A percentile compares a stretch with the other conserved stretches of the same genome.
Conservation (phyloP, 768 basidiomycete species). For the Neoboletus magnificus region DNA sequence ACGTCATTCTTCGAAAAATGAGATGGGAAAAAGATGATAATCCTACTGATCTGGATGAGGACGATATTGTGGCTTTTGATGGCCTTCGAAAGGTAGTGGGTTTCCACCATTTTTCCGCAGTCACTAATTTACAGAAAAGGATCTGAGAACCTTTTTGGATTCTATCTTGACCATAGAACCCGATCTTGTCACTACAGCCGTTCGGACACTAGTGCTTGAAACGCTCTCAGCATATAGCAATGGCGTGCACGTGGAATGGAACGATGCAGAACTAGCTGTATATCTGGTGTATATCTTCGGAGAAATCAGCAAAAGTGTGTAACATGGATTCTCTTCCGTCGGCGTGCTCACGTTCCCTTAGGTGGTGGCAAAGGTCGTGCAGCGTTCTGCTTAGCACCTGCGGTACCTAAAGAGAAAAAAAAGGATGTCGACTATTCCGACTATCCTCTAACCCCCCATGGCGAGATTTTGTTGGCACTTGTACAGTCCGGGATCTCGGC, state of each 20-base stretch:
- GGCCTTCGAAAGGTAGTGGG: conserved; percentile 72
- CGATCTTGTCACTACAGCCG: conserved; percentile 74
- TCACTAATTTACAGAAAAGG: conserved; percentile 45
- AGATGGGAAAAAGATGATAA: conserved; percentile 85
- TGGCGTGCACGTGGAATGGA: conserved; percentile 74
- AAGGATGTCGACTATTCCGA: conserved; percentile 69
- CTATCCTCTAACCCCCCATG: conserved; percentile 84
- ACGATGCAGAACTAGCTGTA: conserved; percentile 90
- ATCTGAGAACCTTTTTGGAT: conserved; percentile 83
- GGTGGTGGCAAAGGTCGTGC: conserved; percentile 77
- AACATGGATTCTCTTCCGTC: not conserved
- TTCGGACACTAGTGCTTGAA: conserved; percentile 67
- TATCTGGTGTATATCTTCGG: conserved; percentile 93
- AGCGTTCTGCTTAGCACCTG: conserved; percentile 80
- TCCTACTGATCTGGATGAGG: conserved; percentile 83
- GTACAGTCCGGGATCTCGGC: conserved; percentile 78
- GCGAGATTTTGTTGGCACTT: conserved; percentile 83
- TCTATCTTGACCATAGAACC: conserved; percentile 83
- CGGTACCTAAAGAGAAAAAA: conserved; percentile 63
- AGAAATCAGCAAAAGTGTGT: conserved; percentile 84
- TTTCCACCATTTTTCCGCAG: not conserved
- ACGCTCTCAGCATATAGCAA: conserved; percentile 68
- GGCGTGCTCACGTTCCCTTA: conserved; percentile 25
- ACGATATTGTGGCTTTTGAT: conserved; percentile 80
- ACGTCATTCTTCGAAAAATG: conserved; percentile 81